Evolutionary conservation across 768 basidiomycete species (phyloP), one percentile per base, ranked within the genome.

Genomic region (Boletus reticuloceps): DNA sequence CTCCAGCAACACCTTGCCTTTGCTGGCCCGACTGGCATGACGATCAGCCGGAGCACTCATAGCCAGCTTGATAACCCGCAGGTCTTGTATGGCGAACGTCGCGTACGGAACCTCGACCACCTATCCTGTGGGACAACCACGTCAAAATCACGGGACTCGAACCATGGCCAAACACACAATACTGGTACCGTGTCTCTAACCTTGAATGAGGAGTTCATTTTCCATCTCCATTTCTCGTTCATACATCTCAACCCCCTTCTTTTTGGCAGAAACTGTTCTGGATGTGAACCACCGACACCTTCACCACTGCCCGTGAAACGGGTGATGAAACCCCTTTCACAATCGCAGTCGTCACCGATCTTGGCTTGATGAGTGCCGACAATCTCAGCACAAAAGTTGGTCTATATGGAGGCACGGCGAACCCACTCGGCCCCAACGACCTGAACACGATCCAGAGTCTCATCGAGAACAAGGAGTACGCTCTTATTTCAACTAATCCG

Each of bases 381-480:
- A 67, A 67, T 13, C 65, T 69, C 39, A 69, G 67, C 47, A 69
- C 64, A 19, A 60, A 59, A 11, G 67, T 68, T 12, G 67, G 67
- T 2, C 67, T 67, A 36, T 56, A 48, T 1, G 64, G 67, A 12
- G 56, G 44, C 5, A 54, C 67, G 31, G 51, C 47, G 16, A 61
- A 59, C 41, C 63, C 64, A 6, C 58, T 69, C 12, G 64, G 63
- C 0, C 64, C 64, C n/a, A 53, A 56, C 10, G 63, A 68, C 20
- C 58, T 69, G 19, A 69, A 68, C 47, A 63, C 67, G 0, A 69
- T 69, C 25, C 67, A 68, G n/a, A n/a, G n/a, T n/a, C n/a, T n/a
- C n/a, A n/a, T n/a, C n/a, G n/a, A n/a, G n/a, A n/a, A n/a, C n/a
- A n/a, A n/a, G n/a, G n/a, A n/a, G n/a, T n/a, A n/a, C n/a, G n/a